These are phyloP conservation scores for Fusarium sp. DNA, from an alignment of 2,329 filamentous ascomycete species.

Conservation along the genomic window DNA sequence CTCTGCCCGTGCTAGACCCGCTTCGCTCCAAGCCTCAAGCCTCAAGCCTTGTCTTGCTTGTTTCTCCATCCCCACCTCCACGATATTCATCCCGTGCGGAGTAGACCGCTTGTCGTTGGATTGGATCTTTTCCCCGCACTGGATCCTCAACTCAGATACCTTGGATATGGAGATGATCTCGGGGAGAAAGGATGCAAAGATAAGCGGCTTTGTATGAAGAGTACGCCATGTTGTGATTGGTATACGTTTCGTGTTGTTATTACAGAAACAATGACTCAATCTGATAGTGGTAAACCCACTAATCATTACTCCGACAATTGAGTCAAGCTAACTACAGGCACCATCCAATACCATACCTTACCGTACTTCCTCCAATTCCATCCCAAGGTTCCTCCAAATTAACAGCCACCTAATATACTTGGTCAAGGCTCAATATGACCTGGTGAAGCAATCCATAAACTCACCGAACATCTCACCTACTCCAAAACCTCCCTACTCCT, in stretches of 20 bases:
- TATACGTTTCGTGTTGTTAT: not conserved
- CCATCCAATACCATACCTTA: not conserved
- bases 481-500: constrained; percentile 7
- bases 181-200: constrained; percentile 23
- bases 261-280: no score
- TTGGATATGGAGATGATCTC: constrained; percentile 23
- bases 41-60: constrained; percentile 1
- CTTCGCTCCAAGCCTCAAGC: not conserved
- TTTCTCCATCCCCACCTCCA: constrained; percentile 25
- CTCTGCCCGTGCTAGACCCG: constrained; percentile 32
- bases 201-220: constrained; percentile 2
- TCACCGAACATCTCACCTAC: constrained; percentile 2
- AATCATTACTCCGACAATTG: not conserved
- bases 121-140: constrained; percentile 40
- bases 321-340: not conserved
- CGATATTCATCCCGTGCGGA: constrained; percentile 40
- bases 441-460: not conserved
- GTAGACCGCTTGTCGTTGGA: constrained; percentile 32
- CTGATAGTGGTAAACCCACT: not conserved
- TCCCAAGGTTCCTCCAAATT: constrained; percentile 14
- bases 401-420: constrained; percentile 3
- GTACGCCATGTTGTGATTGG: not conserved
- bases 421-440: constrained; percentile 5
- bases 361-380: not conserved
- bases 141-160: constrained; percentile 2